Evolutionary conservation across 2,329 filamentous ascomycete species (phyloP).

Genomic region (Phaeosphaeriaceae sp.): DNA sequence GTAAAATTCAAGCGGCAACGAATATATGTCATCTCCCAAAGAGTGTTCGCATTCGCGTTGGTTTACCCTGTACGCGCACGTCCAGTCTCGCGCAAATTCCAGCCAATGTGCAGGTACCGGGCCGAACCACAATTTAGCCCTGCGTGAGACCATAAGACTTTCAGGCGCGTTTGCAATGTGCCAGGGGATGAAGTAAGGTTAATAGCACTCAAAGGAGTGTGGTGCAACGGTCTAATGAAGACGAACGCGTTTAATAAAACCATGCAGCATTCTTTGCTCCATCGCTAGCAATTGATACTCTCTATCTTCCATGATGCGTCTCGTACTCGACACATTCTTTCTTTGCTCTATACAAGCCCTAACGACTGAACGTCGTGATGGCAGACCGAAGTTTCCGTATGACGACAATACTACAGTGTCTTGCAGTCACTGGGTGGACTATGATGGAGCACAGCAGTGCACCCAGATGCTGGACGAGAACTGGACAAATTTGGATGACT

Average conservation of each 20-base stretch:
- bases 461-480: conserved; percentile 2
- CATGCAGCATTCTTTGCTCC: too few relatives aligned
- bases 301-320: too few relatives aligned
- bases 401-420: background rate
- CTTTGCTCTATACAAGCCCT: background rate
- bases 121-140: background rate
- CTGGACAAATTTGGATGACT: background rate
- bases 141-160: background rate
- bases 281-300: too few relatives aligned
- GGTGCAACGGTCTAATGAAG: too few relatives aligned
- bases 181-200: too few relatives aligned
- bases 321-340: background rate
- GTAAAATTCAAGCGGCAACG: background rate
- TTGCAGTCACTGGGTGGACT: conserved; percentile 4
- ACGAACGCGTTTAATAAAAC: too few relatives aligned
- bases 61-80: background rate
- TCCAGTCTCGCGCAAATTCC: background rate
- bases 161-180: background rate
- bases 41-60: background rate
- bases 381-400: background rate
- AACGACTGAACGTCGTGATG: background rate
- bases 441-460: background rate
- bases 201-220: too few relatives aligned
- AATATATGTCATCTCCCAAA: background rate
- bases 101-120: background rate